Evolutionary conservation across 805 yeast genomes (phyloP), one percentile per base, ranked within the genome.

Genomic region (Myxozyma nipponensis): DNA sequence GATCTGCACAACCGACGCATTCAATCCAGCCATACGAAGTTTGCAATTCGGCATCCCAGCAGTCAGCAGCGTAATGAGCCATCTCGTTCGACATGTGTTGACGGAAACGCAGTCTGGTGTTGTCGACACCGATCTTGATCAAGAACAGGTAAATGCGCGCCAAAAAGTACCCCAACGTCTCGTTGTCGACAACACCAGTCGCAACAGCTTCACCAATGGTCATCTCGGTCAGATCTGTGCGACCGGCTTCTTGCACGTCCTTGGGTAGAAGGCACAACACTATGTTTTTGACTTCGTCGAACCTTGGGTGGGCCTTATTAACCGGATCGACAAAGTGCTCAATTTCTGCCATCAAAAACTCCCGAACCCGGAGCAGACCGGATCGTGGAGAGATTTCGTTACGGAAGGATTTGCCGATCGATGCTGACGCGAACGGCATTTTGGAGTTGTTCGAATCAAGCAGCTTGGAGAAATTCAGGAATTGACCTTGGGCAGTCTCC

Each of bases 401-500:
- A 77, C 99, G 86, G 79, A 93, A 93, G 13, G 98, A 90, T 72
- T 93, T 93, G 68, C 99, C 99, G 66, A 93, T 88, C 35, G 97
- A 86, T 46, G 98, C 98, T 58, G 96, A 88, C n/a, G 99, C 99
- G 71, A 93, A 93, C 52, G 99, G 99, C 91, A 95, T 90, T 71
- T 83, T 86, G 71, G 84, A 82, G 74, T 93, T 93, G 80, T 93
- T 93, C 77, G 82, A 86, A 66, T 93, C 98, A 63, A 88, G 79
- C 65, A 93, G 77, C 72, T 91, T 95, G 76, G 81, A 80, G 74
- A 93, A 93, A 78, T 93, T 93, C 67, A 93, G 77, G 70, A 93
- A 93, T 75, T 93, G 98, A 66, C 99, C 99, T 77, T 93, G 99
- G 23, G 99, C 99, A 58, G 99, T 93, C 76, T 93, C 99, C 55